Percentiles rank a stretch among this genome's conserved stretches.
phyloP scores from a whole-genome alignment of 2,329 filamentous ascomycete genomes.

The Colletotrichum cereale region DNA sequence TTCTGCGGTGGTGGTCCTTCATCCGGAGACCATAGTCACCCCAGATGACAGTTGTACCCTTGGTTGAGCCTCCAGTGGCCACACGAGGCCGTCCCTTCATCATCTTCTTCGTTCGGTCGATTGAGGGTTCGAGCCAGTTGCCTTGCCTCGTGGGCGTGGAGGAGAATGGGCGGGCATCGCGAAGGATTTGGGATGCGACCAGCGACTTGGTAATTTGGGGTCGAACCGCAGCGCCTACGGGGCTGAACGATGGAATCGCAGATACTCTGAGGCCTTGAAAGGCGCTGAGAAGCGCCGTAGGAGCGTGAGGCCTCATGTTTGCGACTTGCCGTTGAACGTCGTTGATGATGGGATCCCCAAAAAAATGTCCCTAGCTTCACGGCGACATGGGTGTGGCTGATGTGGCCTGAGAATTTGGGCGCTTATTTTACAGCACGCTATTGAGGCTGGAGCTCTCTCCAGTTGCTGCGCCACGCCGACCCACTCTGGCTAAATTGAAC shows the following conservation, averaged over 20 bases:
- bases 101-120: slow-evolving; percentile 84
- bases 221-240: slow-evolving; percentile 50
- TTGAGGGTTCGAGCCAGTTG: slow-evolving; percentile 86
- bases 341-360: slow-evolving; percentile 47
- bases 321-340: slow-evolving; percentile 44
- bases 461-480: slow-evolving; percentile 35
- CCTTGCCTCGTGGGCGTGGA: slow-evolving; percentile 70
- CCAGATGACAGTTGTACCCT: slow-evolving; percentile 96
- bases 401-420: slow-evolving; percentile 44
- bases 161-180: slow-evolving; percentile 76
- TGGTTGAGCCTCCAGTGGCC: slow-evolving; percentile 87
- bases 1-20: slow-evolving; percentile 91
- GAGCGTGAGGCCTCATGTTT: slow-evolving; percentile 60
- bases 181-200: slow-evolving; percentile 51
- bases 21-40: slow-evolving; percentile 96
- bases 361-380: slow-evolving; percentile 47
- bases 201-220: slow-evolving; percentile 46
- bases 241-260: slow-evolving; percentile 54
- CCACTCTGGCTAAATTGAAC: slow-evolving; percentile 23
- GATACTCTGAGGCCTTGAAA: slow-evolving; percentile 64
- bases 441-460: slow-evolving; percentile 41
- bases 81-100: slow-evolving; percentile 92
- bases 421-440: too few relatives aligned
- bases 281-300: slow-evolving; percentile 62
- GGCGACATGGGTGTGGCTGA: slow-evolving; percentile 32